phyloP scores from a whole-genome alignment of 2,329 filamentous ascomycete genomes.

The Colletotrichum shisoi region DNA sequence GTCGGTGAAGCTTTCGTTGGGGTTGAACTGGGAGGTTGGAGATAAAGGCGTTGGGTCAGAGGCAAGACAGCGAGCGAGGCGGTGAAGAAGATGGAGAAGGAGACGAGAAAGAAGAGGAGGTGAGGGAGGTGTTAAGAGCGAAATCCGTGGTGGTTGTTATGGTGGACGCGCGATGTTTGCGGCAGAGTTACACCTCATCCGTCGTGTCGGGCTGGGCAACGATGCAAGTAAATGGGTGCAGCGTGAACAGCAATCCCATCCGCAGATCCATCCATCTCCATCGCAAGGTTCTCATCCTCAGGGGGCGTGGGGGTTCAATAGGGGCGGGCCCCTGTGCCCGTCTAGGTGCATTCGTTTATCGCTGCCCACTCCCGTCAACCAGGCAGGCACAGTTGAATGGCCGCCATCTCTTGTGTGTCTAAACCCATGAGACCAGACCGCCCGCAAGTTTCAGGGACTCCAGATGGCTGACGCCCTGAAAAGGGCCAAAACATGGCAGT shows the following conservation, averaged over 20 bases:
- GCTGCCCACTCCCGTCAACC: neutral
- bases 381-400: neutral
- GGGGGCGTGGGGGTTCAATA: neutral
- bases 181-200: conserved; percentile 19
- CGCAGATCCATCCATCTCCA: conserved; percentile 2
- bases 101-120: conserved; percentile 2
- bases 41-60: conserved; percentile 12
- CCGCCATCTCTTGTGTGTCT: neutral
- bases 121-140: conserved; percentile 2
- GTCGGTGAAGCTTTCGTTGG: conserved; percentile 33
- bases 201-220: conserved; percentile 21
- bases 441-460: neutral
- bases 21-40: neutral
- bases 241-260: conserved; percentile 2
- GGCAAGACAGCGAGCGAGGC: conserved; percentile 23
- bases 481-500: neutral
- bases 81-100: conserved; percentile 20
- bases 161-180: conserved; percentile 28
- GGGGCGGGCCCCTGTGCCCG: neutral
- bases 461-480: neutral
- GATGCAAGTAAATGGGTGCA: conserved; percentile 1
- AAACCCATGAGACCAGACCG: neutral
- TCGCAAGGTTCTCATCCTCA: neutral
- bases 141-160: conserved; percentile 7
- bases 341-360: neutral